Base-by-base conservation (phyloP, 2,329 filamentous ascomycete species). In the Calycina marina region DNA sequence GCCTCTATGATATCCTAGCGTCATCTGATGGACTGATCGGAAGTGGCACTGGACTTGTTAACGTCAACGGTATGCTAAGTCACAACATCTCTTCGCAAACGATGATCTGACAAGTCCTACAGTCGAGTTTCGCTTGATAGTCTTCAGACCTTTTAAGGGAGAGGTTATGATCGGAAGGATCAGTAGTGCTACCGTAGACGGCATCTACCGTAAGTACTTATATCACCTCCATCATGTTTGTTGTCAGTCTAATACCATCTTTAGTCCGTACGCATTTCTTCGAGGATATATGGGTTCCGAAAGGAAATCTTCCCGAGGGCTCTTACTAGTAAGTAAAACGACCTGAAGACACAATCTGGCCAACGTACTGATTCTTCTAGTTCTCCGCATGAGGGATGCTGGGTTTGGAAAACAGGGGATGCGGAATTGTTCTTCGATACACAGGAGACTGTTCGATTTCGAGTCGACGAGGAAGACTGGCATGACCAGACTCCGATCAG, bases 101-200 rank as follows among this genome's bases (percentile, higher is more conserved):
- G 10, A 18, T 18, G 17, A 6, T 28, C 43, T 30, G 18, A 32
- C 14, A n/a, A 12, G 16, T 15, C 14, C 10, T 6, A 12, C 42
- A 90, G 88, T 93, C 30, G 85, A 93, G 53, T 98, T 96, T 50
- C 80, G 85, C 14, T 66, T 98, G 51, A 67, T 94, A 12, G 85
- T 98, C 17, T 98, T 96, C 56, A 76, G 90, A 14, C 90, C 90
- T 0, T 96, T 94, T 62, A 93, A 93, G 52, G 83, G 84, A 29
- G 90, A 98, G 54, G 83, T 94, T 38, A 68, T 98, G 48, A 65
- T 82, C 27, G 90, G 82, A 11, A 77, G 75, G 42, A 94, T 98
- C 55, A 77, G 77, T 41, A 76, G 73, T 42, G 76, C 77, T 20
- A 77, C 69, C 1, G 65, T 74, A 5, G 62, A 75, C 2, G 85